Evolutionary conservation across 257 asterid genomes (phyloP), one percentile per base, ranked within the genome.

Genomic region (Fraxinus cuspidata): DNA sequence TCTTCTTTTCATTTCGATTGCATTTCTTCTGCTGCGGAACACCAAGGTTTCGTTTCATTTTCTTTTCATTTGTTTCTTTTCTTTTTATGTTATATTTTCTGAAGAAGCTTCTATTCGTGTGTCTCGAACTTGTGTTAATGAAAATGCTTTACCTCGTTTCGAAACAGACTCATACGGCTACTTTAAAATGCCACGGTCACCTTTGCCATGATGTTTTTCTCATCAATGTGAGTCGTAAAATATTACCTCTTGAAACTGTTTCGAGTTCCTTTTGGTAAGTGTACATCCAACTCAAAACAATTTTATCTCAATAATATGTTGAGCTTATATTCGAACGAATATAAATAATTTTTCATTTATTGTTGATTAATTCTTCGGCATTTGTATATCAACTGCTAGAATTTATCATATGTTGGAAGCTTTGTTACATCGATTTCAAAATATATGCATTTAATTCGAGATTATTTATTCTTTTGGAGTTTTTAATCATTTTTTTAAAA

Each of bases 141-240:
- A 82, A 82, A 76, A 81, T 77, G 70, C 78, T 79, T 37, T 69
- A 18, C 75, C 21, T 73, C 74, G 63, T 74, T 71, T 75, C 85
- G 80, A 58, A 85, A 82, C 95, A 95, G 99, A 86, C 84, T 28
- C 75, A 88, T 70, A 82, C 92, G 23, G 21, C 85, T 15, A 89
- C 93, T 95, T 79, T 93, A 97, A 75, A 95, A 98, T 88, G 98
- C 99, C 37, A 95, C 99, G 0, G 97, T 98, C 71, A 93, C 99
- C 70, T 95, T 89, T 80, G 97, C 97, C 53, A 95, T 95, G 99
- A 90, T 90, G 98, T 95, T 95, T 90, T 95, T 98, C 70, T 91
- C 99, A 16, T 95, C 99, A 7, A 95, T 95, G 99, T 95, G 97
- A 5, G 99, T 95, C 38, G 93, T 95, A 13, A 97, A 95, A 83